A percentile compares a stretch with the other conserved stretches of the same genome.
These are phyloP conservation scores for Pseudopithomyces maydicus DNA, from an alignment of 2,329 filamentous ascomycete genomes.

Conservation along the genomic window DNA sequence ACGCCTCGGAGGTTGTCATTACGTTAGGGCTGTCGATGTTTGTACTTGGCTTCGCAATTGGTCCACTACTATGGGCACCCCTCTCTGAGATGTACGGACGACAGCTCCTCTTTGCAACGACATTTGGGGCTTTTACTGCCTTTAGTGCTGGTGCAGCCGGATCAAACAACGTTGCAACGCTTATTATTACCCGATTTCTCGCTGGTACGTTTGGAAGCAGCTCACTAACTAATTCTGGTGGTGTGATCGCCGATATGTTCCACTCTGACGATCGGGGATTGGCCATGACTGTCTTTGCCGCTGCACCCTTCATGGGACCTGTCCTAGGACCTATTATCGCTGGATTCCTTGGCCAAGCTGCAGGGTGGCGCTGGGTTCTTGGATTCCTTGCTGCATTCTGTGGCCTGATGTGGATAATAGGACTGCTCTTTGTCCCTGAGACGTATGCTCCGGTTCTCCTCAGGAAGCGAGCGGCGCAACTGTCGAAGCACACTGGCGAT, in stretches of 20 bases:
- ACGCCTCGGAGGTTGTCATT: constrained; percentile 59
- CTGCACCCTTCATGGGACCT: constrained; percentile 55
- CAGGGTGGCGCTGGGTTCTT: constrained; percentile 34
- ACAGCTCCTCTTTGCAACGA: constrained; percentile 42
- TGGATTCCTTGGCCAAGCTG: constrained; percentile 15
- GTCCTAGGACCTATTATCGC: constrained; percentile 50
- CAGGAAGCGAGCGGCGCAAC: constrained; percentile 62
- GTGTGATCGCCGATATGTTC: constrained; percentile 40
- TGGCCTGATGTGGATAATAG: constrained; percentile 48
- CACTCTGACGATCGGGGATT: constrained; percentile 46
- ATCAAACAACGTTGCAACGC: constrained; percentile 48
- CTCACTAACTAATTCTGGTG: constrained; percentile 52
- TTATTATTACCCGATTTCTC: constrained; percentile 53
- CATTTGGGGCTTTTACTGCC: constrained; percentile 25
- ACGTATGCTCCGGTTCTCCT: constrained; percentile 66
- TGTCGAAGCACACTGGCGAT: constrained; percentile 64
- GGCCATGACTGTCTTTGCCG: constrained; percentile 51
- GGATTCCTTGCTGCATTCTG: constrained; percentile 61
- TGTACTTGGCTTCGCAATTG: constrained; percentile 65
- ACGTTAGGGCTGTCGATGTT: constrained; percentile 68
- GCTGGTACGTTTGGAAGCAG: constrained; percentile 49
- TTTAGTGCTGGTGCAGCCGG: constrained; percentile 46
- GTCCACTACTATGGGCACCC: constrained; percentile 70
- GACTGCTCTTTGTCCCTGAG: constrained; percentile 68
- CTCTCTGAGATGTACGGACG: constrained; percentile 60